A percentile compares a stretch with the other conserved stretches of the same genome.
These are phyloP conservation scores for Leccinum uliginosum DNA, from an alignment of 768 basidiomycete species.

Conservation along the genomic window DNA sequence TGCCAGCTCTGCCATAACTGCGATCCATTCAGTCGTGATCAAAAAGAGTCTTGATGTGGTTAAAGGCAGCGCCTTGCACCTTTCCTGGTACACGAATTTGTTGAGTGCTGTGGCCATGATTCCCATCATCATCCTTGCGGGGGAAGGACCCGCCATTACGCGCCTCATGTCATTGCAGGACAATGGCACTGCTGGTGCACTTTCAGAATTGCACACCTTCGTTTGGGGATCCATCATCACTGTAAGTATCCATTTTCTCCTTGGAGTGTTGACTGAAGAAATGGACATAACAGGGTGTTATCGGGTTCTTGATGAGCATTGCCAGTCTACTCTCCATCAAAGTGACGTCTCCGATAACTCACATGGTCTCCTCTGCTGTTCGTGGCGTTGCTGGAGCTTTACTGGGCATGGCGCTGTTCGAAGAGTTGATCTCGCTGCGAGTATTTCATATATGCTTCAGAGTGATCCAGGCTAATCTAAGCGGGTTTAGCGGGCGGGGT, in stretches of 20 bases:
- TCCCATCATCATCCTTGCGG: slow-evolving; percentile 70
- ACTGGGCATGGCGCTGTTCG: slow-evolving; percentile 76
- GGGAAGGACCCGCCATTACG: slow-evolving; percentile 64
- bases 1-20: slow-evolving; percentile 79
- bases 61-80: slow-evolving; percentile 74
- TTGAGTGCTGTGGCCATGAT: slow-evolving; percentile 68
- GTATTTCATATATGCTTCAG: slow-evolving; percentile 24
- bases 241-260: slow-evolving; percentile 36
- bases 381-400: slow-evolving; percentile 91
- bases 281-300: slow-evolving; percentile 50
- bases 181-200: slow-evolving; percentile 37
- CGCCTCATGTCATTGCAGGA: slow-evolving; percentile 53
- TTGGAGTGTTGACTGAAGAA: slow-evolving; percentile 1
- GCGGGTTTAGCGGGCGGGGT: slow-evolving; percentile 60
- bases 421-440: slow-evolving; percentile 75
- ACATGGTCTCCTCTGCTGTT: slow-evolving; percentile 95
- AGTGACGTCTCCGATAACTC: slow-evolving; percentile 95
- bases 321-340: slow-evolving; percentile 93
- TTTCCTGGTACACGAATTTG: slow-evolving; percentile 92
- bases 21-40: slow-evolving; percentile 90
- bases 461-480: neutral
- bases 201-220: slow-evolving; percentile 58
- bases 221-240: slow-evolving; percentile 77
- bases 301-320: slow-evolving; percentile 94
- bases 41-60: slow-evolving; percentile 81